These are phyloP conservation scores for Globisporangium alternatum DNA, from an alignment of 352 stramenopile species.

Conservation along the genomic window DNA sequence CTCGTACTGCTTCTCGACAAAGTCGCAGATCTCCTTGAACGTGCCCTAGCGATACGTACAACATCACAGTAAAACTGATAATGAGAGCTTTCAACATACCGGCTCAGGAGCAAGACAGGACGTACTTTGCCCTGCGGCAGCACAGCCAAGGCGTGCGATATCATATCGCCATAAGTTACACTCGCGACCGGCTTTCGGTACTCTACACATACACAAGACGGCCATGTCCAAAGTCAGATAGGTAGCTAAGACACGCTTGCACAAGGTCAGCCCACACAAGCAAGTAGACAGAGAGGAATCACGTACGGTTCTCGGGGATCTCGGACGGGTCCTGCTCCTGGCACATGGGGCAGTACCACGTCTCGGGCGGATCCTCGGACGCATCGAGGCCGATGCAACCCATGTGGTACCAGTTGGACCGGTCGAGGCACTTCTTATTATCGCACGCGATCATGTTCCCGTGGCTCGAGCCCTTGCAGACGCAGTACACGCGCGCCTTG, in stretches of 20 bases:
- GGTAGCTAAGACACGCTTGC: neutral
- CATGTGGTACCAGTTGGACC: conserved; percentile 87
- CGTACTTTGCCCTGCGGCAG: conserved; percentile 64
- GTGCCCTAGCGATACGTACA: conserved; percentile 37
- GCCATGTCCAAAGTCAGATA: neutral
- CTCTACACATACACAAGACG: conserved; percentile 29
- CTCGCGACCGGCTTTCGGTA: conserved; percentile 79
- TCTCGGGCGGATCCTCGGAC: conserved; percentile 48
- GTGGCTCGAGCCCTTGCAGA: conserved; percentile 71
- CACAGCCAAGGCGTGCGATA: conserved; percentile 71
- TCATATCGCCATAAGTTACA: conserved; percentile 89
- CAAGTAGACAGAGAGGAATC: neutral
- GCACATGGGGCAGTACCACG: conserved; percentile 73
- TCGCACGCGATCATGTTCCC: conserved; percentile 85
- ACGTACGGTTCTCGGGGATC: conserved; percentile 73
- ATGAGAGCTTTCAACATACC: neutral
- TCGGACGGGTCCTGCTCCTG: conserved; percentile 47
- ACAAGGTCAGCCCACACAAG: no score
- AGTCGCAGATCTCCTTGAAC: conserved; percentile 90
- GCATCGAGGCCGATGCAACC: conserved; percentile 59
- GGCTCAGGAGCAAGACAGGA: no score
- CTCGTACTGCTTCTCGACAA: conserved; percentile 84
- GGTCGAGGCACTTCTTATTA: conserved; percentile 74
- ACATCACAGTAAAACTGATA: neutral
- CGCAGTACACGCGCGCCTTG: conserved; percentile 69